Conservation (phyloP, 2,329 filamentous ascomycete genomes). For the Lachnellula hyalina region DNA sequence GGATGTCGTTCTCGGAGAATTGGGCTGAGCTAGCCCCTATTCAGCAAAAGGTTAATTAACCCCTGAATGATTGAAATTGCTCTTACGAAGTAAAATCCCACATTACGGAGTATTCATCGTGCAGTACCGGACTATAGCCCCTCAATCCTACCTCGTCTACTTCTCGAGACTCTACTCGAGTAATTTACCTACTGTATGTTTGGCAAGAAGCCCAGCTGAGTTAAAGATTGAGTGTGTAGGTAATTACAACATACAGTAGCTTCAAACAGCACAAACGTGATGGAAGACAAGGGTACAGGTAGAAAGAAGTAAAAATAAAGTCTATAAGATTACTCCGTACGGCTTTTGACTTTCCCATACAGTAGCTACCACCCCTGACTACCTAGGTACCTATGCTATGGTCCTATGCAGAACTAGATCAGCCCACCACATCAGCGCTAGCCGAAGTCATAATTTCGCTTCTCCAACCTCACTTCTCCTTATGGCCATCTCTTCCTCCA, state of each 20-base stretch:
- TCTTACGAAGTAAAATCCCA: neutral
- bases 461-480: slow-evolving; percentile 1
- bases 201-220: neutral
- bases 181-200: too few relatives aligned
- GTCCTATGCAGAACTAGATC: neutral
- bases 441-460: neutral
- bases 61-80: neutral
- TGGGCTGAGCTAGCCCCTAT: neutral
- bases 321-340: neutral
- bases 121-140: neutral
- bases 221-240: neutral
- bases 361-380: neutral
- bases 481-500: neutral
- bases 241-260: neutral
- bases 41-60: neutral
- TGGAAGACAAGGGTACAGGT: too few relatives aligned
- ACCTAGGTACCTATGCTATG: too few relatives aligned
- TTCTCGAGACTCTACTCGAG: neutral
- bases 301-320: neutral
- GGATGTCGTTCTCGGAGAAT: neutral
- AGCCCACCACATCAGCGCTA: neutral
- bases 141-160: neutral
- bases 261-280: neutral
- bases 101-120: neutral
- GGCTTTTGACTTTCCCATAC: neutral